Percentiles rank a stretch among this genome's conserved stretches.
phyloP scores from a whole-genome alignment of 2,329 filamentous ascomycete genomes.

The Venturia effusa region DNA sequence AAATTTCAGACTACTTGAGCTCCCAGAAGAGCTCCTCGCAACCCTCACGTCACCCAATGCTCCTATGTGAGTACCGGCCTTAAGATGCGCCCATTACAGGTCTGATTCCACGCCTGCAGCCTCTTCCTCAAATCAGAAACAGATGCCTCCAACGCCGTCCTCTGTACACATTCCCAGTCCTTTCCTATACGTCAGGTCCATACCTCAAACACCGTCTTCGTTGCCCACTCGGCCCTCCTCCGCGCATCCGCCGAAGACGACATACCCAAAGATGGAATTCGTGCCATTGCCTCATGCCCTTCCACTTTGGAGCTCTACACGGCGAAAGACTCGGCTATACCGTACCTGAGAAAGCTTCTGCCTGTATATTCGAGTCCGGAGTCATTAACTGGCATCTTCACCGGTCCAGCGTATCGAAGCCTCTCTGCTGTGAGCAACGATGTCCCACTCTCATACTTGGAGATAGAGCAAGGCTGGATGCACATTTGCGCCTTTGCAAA shows the following conservation, averaged over 20 bases:
- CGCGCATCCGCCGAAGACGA: background rate
- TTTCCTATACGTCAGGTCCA: constrained; percentile 54
- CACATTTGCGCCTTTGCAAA: constrained; percentile 44
- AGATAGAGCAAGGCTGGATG: constrained; percentile 41
- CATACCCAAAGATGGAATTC: constrained; percentile 7
- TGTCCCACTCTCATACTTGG: constrained; percentile 40
- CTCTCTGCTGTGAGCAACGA: constrained; percentile 19
- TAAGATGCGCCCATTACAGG: constrained; percentile 22
- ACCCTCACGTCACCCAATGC: constrained; percentile 39
- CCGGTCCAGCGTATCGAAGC: constrained; percentile 26
- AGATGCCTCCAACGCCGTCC: constrained; percentile 35
- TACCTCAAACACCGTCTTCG: constrained; percentile 52
- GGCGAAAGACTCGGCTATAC: constrained; percentile 23
- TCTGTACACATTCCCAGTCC: constrained; percentile 47
- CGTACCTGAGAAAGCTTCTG: constrained; percentile 26
- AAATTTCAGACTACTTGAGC: constrained; percentile 48
- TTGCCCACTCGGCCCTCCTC: constrained; percentile 30
- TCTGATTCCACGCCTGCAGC: constrained; percentile 20
- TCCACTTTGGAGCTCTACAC: constrained; percentile 33
- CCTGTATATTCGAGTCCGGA: constrained; percentile 25
- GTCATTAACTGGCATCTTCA: constrained; percentile 20
- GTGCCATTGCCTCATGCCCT: constrained; percentile 29
- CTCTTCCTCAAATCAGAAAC: constrained; percentile 29
- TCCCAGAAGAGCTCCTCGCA: constrained; percentile 46
- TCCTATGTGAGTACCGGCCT: constrained; percentile 28